Evolutionary conservation across 2,329 filamentous ascomycete species (phyloP), one percentile per base, ranked within the genome.

Genomic region (Ceratocystis diversiconidia): DNA sequence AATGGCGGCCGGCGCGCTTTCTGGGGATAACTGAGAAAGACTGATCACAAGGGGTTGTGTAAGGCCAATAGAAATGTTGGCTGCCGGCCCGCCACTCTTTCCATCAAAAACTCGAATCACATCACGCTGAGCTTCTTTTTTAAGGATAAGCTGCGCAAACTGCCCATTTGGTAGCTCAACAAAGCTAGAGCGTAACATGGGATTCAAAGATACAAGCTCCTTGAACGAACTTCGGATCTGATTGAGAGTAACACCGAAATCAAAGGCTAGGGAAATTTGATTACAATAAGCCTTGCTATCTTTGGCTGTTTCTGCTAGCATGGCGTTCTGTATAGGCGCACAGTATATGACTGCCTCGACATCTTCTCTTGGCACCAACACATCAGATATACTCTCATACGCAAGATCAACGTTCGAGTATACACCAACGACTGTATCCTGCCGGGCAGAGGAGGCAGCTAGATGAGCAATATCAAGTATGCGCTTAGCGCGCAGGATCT

Each of bases 141-240:
- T 62, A 81, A 88, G 91, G 1, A 90, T 73, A 1, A 94, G 73
- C 68, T 87, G 85, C 10, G 78, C 78, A 69, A 86, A 86, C 1
- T 59, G 25, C 1, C 76, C 74, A 22, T 79, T 78, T 0, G 78
- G 73, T 30, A 80, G 73, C n/a, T 80, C 74, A 1, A 81, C 72
- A 72, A 96, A 96, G 0, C 89, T 89, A 6, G 88, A 86, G 12
- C 90, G 82, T 1, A 96, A 74, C 19, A 90, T 82, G 55, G 86
- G 79, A 70, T 92, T 91, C 0, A 73, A 70, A 5, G 75, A 66
- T 6, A 79, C 77, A 5, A 90, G 70, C 0, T 73, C 70, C 1
- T 70, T 66, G 30, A 92, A 76, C 7, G 82, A 81, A 1, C 74
- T 70, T 1, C 72, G 72, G 5, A 90, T 73, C 12, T 76, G 69